Evolutionary conservation across 768 basidiomycete genomes (phyloP), one percentile per base, ranked within the genome.

Genomic region (Lentinula aciculospora): DNA sequence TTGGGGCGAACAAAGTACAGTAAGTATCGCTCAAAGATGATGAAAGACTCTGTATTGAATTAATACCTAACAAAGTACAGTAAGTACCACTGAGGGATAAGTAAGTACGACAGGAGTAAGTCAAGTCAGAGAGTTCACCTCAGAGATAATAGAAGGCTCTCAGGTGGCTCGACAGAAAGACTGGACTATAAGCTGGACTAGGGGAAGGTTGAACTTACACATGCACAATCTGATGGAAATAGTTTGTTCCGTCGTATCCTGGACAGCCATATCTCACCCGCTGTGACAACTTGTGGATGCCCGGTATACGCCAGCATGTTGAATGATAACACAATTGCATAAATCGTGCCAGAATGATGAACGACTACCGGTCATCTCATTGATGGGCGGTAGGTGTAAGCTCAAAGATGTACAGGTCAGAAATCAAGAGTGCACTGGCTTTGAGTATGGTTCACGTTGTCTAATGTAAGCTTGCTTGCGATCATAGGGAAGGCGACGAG

Each of bases 171-270:
- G 12, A 32, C 7, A 12, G 32, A 32, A 32, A 32, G 32, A 32
- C 32, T n/a, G 12, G 32, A 32, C 32, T 32, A 32, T 32, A 32
- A 32, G 32, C 32, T 32, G n/a, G n/a, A n/a, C n/a, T n/a, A n/a
- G n/a, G 3, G 50, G 8, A 37, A 31, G 31, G 15, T 31, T 23
- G n/a, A 4, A 34, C 50, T 34, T 53, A 53, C 50, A 53, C 50
- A 53, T 53, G n/a, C 36, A 36, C 32, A 53, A 31, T 13, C 50
- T 32, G 13, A 39, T 39, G 19, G 36, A 53, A 53, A 53, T 32
- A 34, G 17, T 34, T 32, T 53, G 50, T 10, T 53, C 50, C n/a
- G 50, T 53, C n/a, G 50, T 53, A 37, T 31, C 50, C 32, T 53
- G 50, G 12, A 53, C 32, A 53, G 31, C 50, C 50, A 53, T 12